Conservation (phyloP, 169 alveolate genomes). For the Plasmodium sp. region DNA sequence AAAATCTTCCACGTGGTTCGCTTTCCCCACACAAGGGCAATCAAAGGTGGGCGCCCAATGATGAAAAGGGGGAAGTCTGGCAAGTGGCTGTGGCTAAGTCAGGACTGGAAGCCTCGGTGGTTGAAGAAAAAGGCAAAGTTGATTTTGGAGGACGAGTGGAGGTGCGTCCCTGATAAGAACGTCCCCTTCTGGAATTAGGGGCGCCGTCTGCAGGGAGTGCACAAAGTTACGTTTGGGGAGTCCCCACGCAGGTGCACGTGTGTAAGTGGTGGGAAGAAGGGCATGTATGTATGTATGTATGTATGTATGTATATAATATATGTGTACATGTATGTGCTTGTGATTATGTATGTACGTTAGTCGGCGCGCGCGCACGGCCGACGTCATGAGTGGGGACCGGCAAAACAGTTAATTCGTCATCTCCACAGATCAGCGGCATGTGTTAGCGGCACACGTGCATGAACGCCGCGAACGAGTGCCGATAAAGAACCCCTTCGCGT, state of each 20-base stretch:
- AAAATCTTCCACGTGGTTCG: constrained; percentile 39
- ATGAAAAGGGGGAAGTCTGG: constrained; percentile 76
- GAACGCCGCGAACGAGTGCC: background rate
- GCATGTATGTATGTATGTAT: too few relatives aligned
- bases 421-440: background rate
- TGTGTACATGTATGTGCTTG: too few relatives aligned
- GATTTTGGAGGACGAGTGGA: constrained; percentile 75
- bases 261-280: background rate
- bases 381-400: background rate
- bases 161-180: constrained; percentile 66
- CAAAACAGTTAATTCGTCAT: background rate
- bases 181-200: constrained; percentile 74
- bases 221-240: background rate
- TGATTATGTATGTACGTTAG: background rate
- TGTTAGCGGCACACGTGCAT: background rate
- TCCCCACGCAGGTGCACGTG: background rate
- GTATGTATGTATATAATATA: too few relatives aligned
- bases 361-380: background rate
- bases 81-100: constrained; percentile 75
- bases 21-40: constrained; percentile 69
- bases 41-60: constrained; percentile 74
- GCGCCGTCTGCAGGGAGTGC: background rate
- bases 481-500: background rate
- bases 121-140: constrained; percentile 41
- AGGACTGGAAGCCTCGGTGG: constrained; percentile 77